Base-by-base conservation (phyloP, 78 protist species). In the Thecamonas trahens region DNA sequence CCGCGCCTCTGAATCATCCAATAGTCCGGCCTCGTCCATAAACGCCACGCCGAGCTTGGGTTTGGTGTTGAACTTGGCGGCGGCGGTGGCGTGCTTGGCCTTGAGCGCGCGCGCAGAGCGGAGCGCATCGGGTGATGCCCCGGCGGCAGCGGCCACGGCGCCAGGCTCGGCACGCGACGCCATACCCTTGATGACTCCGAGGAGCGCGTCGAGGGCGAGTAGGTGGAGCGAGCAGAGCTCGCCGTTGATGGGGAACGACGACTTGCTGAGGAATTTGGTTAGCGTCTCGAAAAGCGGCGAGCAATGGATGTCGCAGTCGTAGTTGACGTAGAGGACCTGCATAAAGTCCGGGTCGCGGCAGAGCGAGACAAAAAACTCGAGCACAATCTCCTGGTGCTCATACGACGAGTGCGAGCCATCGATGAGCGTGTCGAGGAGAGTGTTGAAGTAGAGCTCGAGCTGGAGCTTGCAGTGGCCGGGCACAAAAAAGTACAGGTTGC, bases 261-360 rank as follows among this genome's bases (percentile, higher is more conserved):
- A 17, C 61, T 68, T 64, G 55, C 65, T 4, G 29, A 82, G 69
- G 55, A 57, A 74, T 32, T 70, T 65, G 49, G 44, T 18, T 29
- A 82, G 37, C 39, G 38, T 67, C 52, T 79, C 85, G 60, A 79
- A 70, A 20, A 79, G 70, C 67, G 70, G 44, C 31, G 76, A 52
- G 65, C 79, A 67, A 44, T 58, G 63, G 42, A 69, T 13, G 47
- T 63, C 63, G 61, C 78, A 80, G 69, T 80, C 85, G 44, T 67
- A 80, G 69, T 71, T 64, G 61, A 69, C 49, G 60, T 72, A 80
- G 32, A 80, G 34, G 45, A 60, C 76, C 22, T 34, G 35, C 40
- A 57, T 26, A 57, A 47, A 4, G n/a, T 14, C 39, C 9, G 62
- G 75, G 17, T 72, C 74, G 26, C 65, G 44, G 67, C 72, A 80